Base-by-base conservation (phyloP, 768 basidiomycete species). In the Infundibulicybe gibba region DNA sequence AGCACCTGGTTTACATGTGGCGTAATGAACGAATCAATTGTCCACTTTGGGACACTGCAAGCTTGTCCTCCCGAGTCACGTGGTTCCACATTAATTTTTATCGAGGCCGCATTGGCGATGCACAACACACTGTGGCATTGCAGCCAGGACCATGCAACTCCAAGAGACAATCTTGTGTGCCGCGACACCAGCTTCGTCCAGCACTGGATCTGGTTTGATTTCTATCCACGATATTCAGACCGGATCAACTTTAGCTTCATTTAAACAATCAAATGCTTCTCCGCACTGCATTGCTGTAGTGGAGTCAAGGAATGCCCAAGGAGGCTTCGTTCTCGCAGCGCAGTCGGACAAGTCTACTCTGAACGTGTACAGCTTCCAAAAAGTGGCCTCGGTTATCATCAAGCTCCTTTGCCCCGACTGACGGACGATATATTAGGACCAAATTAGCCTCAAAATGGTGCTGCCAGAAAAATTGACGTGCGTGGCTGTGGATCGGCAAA, bases 291-390 rank as follows among this genome's bases (percentile, higher is more conserved):
- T 83, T n/a, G 79, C 83, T 6, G 69, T 83, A 19, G 72, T 91
- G 3, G 78, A 81, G 47, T 85, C 90, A 1, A 70, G 67, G 41
- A 71, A 82, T 61, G 84, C 84, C 0, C 77, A 82, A 52, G 97
- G 95, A 17, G 94, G 94, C 1, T 74, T 92, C 49, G 75, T 97
- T 44, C 74, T 97, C 16, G 83, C 90, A 21, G 83, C 85, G 1
- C 94, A 97, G 61, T 80, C 84, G 40, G 91, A 94, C 49, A 97
- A 97, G 64, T 82, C 90, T 0, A 76, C 95, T 37, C 58, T 97
- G 53, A 86, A 95, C 58, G 85, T 94, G 14, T 98, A 95, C 67
- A 85, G 81, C 53, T 97, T 93, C 65, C 93, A 97, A 76, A 94
- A 93, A 74, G 95, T 89, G 51, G 32, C 31, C 33, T 44, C 14